Conservation (phyloP, 2,329 filamentous ascomycete species). For the Xylariaceae sp. region DNA sequence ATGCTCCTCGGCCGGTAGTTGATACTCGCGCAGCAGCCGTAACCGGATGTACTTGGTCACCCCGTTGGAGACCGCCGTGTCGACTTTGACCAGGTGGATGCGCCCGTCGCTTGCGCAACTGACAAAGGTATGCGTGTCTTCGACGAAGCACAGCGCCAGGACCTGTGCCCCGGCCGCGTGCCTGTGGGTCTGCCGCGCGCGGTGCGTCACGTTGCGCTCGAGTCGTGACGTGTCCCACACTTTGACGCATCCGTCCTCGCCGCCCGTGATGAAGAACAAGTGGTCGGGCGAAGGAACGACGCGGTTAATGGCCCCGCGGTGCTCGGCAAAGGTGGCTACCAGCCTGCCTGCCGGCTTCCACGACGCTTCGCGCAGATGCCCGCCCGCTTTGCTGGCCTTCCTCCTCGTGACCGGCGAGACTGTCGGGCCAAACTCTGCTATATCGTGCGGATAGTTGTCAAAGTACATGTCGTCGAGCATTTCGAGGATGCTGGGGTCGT, state of each 20-base stretch:
- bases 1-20: slow-evolving; percentile 67
- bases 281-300: slow-evolving; percentile 84
- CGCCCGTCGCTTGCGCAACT: slow-evolving; percentile 87
- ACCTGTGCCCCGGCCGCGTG: slow-evolving; percentile 68
- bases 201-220: slow-evolving; percentile 84
- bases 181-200: slow-evolving; percentile 78
- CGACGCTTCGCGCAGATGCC: slow-evolving; percentile 49
- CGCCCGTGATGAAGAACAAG: slow-evolving; percentile 87
- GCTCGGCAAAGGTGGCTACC: slow-evolving; percentile 84
- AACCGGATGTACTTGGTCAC: slow-evolving; percentile 74
- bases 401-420: slow-evolving; percentile 62
- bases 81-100: slow-evolving; percentile 83
- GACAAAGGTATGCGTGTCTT: slow-evolving; percentile 89
- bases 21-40: slow-evolving; percentile 70
- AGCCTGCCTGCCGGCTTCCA: slow-evolving; percentile 84
- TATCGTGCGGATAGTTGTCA: slow-evolving; percentile 61
- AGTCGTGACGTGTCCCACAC: slow-evolving; percentile 89
- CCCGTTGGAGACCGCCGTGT: slow-evolving; percentile 40
- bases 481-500: slow-evolving; percentile 61
- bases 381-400: slow-evolving; percentile 44
- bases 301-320: slow-evolving; percentile 74
- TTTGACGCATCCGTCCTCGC: slow-evolving; percentile 84
- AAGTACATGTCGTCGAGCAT: slow-evolving; percentile 82
- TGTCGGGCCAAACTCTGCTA: slow-evolving; percentile 70
- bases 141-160: slow-evolving; percentile 80